These are phyloP conservation scores for Pichia phayaonensis DNA, from an alignment of 805 yeast genomes.

Conservation along the genomic window DNA sequence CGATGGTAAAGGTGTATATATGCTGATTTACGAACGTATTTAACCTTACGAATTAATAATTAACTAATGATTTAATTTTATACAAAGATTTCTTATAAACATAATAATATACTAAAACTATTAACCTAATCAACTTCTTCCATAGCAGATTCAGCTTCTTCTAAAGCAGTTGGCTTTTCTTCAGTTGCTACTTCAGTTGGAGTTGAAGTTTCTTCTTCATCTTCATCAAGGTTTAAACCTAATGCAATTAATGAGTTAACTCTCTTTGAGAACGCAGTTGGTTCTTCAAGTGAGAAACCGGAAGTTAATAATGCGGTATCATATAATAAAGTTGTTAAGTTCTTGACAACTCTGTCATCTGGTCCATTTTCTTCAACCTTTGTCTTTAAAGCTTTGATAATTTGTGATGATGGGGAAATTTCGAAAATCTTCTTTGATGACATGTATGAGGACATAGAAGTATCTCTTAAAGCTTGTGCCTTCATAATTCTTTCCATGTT, in stretches of 20 bases:
- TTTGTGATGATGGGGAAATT: slow-evolving; percentile 94
- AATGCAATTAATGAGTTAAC: slow-evolving; percentile 96
- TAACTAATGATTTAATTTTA: not conserved
- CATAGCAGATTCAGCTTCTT: slow-evolving; percentile 83
- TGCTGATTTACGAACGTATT: slow-evolving; percentile 64
- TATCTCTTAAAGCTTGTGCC: slow-evolving; percentile 99
- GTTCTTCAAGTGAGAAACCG: slow-evolving; percentile 98
- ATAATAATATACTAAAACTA: not conserved
- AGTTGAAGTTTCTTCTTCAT: slow-evolving; percentile 44
- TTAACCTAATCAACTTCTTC: slow-evolving; percentile 92
- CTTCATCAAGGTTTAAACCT: slow-evolving; percentile 92
- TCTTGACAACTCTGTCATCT: slow-evolving; percentile 97
- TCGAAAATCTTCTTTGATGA: slow-evolving; percentile 98
- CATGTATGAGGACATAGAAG: slow-evolving; percentile 99
- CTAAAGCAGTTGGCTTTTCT: slow-evolving; percentile 33
- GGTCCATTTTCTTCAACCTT: slow-evolving; percentile 97
- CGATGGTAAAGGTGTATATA: slow-evolving; percentile 73
- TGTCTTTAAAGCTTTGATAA: slow-evolving; percentile 89
- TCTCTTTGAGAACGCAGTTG: slow-evolving; percentile 94
- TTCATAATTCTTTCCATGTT: slow-evolving; percentile 99
- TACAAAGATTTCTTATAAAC: not conserved
- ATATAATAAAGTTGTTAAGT: slow-evolving; percentile 89
- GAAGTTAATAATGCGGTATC: slow-evolving; percentile 98
- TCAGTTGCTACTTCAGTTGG: slow-evolving; percentile 25
- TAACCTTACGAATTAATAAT: not conserved